Base-by-base conservation (phyloP, 495 filamentous ascomycete genomes). In the Penicillium herquei region DNA sequence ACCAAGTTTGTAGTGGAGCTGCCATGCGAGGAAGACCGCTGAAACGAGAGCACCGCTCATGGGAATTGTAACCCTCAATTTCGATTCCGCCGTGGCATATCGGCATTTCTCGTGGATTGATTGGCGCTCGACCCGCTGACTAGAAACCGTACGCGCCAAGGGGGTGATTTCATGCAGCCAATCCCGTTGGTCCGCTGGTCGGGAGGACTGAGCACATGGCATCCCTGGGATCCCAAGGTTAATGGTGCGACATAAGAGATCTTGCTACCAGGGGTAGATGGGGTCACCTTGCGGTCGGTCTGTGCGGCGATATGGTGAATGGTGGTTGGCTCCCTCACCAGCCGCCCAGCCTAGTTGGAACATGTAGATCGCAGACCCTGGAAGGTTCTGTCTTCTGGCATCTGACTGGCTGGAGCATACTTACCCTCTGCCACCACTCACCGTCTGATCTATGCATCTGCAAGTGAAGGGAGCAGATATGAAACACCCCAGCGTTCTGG, bases 401-500 rank as follows among this genome's bases (percentile, higher is more conserved):
- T 55, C 51, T 56, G 37, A 65, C 55, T 67, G 65, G 65, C 39
- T 39, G 33, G 8, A 13, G 9, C 21, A 33, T 14, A 30, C 31
- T 43, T 45, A 32, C 32, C 41, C 37, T 43, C 18, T 58, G 34
- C 16, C 35, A 51, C 52, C 52, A 56, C 50, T 52, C 57, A 51
- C 32, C 56, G 43, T 34, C 31, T 17, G 37, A 51, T 51, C 3
- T 41, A 41, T 51, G 37, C 33, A 17, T 18, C 39, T 49, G 6
- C 9, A 32, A 37, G 14, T 31, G 34, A 43, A 13, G 42, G 47
- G 51, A 40, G 17, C 39, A 43, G 39, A 51, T 48, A 17, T 65
- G 62, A 67, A 67, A 65, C 62, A 61, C 59, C 48, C 54, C 62
- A 58, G 48, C 58, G 61, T 43, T 39, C 54, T 57, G 39, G 12